Evolutionary conservation across 2,329 filamentous ascomycete species (phyloP), one percentile per base, ranked within the genome.

Genomic region (Aspergillus glaucus): DNA sequence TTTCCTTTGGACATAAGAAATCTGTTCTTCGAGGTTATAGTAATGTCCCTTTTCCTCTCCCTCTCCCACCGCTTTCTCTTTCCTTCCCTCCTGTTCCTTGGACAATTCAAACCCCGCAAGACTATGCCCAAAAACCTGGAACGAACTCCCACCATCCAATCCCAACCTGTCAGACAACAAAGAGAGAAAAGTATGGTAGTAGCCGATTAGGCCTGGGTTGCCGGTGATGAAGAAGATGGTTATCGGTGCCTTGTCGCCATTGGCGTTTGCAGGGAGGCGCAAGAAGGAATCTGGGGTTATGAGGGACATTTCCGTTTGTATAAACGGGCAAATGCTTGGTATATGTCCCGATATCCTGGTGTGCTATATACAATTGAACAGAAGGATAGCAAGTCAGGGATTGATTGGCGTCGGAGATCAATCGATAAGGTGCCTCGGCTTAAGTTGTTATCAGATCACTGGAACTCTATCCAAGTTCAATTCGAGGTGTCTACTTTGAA

Each of bases 151-250:
- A 47, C 44, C 15, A 6, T 8, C 6, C 28, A 32, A 22, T 19
- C 45, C 17, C 55, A 65, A 45, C 53, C 54, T 37, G 9, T 54
- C 44, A 2, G 62, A 57, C 2, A 75, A 55, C 10, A 67, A 53
- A 6, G 69, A 69, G 30, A 75, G 58, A 51, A 75, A 75, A 1
- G 63, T 60, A 48, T 71, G 63, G 55, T 75, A 77, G 63, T 78
- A 79, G 6, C 66, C 64, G 47, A 77, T 73, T 32, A 79, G 60
- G 2, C 75, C 72, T 2, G 76, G 73, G 52, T 78, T 79, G 22
- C 76, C 75, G 19, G 75, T 70, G 28, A 79, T 69, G 48, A 78
- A 74, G 56, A 70, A 75, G 10, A 74, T 63, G 26, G 65, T 61
- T 3, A 59, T 59, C 8, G 51, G 56, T 6, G 48, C 1, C 9